Evolutionary conservation across 345 rosid genomes (phyloP), one percentile per base, ranked within the genome.

Genomic region (Barbarea vulgaris): DNA sequence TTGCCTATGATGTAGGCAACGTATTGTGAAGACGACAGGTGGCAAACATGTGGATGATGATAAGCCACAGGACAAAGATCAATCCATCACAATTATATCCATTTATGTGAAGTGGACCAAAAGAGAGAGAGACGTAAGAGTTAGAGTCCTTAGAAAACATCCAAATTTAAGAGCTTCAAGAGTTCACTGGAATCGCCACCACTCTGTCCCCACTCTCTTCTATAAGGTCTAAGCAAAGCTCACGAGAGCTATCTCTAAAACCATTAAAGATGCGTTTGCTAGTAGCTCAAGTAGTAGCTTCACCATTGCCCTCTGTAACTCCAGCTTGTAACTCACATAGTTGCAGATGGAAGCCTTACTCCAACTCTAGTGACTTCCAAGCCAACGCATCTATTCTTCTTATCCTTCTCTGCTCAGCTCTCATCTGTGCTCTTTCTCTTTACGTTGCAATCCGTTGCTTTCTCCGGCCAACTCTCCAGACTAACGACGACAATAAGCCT

Each of bases 361-460:
- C 76, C 7, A 73, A 70, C 71, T 79, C 88, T 9, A 72, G 55
- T 61, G 87, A 80, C 79, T 82, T 87, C 39, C 84, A 83, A 75
- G 85, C 88, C 57, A 86, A 85, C 74, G 80, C 80, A 9, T 75
- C 80, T 17, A 73, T 78, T 30, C 47, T 88, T 36, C 51, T 89
- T 61, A 78, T 91, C 64, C 72, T 87, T 71, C 78, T 91, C 72
- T 67, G 81, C 69, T 89, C 93, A 21, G 81, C 87, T 9, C 72
- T 91, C 25, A 78, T 85, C n/a, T 91, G 91, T 46, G 87, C 84
- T 7, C 68, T 91, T 58, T 79, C 87, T 70, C 86, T 92, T 28
- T 82, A 82, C 74, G 80, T 82, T 14, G 83, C 94, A 64, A 78
- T 90, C 69, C 93, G 92, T 34, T 85, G 91, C 91, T 89, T 81